These are phyloP conservation scores for Mallotus repandus DNA, from an alignment of 441 rosid genomes.

Conservation along the genomic window DNA sequence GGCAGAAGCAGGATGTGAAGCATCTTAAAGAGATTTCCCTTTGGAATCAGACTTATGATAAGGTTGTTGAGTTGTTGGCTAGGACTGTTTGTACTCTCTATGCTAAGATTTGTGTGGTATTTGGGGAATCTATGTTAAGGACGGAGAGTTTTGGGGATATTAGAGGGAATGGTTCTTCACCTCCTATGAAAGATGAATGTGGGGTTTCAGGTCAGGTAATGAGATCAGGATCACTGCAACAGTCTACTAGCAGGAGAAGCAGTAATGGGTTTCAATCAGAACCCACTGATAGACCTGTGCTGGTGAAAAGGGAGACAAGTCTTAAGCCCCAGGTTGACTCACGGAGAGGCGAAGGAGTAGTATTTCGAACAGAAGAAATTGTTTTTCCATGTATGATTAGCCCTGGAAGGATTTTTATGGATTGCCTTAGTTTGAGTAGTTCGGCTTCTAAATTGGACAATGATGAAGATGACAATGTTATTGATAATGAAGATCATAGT, in stretches of 20 bases:
- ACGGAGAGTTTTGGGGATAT: constrained; percentile 26
- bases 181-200: constrained; percentile 31
- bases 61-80: constrained; percentile 85
- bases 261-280: constrained; percentile 33
- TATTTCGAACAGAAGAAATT: constrained; percentile 55
- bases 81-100: constrained; percentile 86
- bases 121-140: constrained; percentile 58
- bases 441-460: constrained; percentile 53
- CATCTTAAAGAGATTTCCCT: constrained; percentile 82
- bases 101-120: constrained; percentile 63
- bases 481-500: constrained; percentile 34
- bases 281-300: constrained; percentile 13
- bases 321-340: constrained; percentile 40
- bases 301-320: constrained; percentile 32
- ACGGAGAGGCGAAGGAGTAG: constrained; percentile 42
- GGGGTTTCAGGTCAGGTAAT: constrained; percentile 27
- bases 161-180: constrained; percentile 25
- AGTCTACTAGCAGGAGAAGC: constrained; percentile 49
- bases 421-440: constrained; percentile 75
- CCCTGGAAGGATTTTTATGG: constrained; percentile 82
- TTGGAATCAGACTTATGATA: constrained; percentile 88
- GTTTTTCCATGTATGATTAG: constrained; percentile 70
- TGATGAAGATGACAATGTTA: constrained; percentile 39
- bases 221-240: constrained; percentile 43
- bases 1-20: constrained; percentile 94